phyloP scores from a whole-genome alignment of 768 basidiomycete species.

The Filobasidium wieringae region DNA sequence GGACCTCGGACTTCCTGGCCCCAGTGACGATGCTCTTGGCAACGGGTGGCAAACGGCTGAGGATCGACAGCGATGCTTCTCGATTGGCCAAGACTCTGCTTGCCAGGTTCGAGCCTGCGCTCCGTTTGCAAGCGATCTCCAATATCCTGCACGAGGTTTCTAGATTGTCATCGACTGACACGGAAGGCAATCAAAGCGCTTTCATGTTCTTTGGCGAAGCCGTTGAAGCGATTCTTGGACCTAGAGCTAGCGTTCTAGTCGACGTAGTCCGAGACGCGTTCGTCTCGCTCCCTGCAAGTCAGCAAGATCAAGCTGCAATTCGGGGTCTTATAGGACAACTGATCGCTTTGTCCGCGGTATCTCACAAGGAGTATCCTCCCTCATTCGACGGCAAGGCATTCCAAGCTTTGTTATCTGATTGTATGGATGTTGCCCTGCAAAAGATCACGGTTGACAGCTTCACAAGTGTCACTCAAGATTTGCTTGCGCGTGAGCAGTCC shows the following conservation, averaged over 20 bases:
- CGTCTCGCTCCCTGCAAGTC: neutral
- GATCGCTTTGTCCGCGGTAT: neutral
- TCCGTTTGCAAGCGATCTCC: neutral
- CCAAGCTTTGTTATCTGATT: neutral
- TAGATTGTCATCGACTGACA: neutral
- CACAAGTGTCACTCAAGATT: neutral
- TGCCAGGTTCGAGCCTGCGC: neutral
- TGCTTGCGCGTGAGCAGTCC: neutral
- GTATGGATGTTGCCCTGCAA: neutral
- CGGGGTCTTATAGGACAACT: neutral
- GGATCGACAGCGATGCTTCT: neutral
- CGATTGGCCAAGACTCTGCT: neutral
- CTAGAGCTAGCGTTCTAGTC: neutral
- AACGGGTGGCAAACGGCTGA: neutral
- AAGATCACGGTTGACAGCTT: conserved; percentile 1
- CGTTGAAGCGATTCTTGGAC: neutral
- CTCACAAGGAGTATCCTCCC: neutral
- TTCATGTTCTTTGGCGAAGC: neutral
- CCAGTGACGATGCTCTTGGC: conserved; percentile 67
- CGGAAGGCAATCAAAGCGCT: neutral
- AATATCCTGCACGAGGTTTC: neutral
- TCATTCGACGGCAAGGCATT: neutral
- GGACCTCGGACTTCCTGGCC: conserved; percentile 64
- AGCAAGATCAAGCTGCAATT: neutral
- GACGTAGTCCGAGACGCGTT: neutral